Evolutionary conservation across 1,284 basidiomycete genomes (phyloP).

Genomic region (Megacollybia platyphylla): DNA sequence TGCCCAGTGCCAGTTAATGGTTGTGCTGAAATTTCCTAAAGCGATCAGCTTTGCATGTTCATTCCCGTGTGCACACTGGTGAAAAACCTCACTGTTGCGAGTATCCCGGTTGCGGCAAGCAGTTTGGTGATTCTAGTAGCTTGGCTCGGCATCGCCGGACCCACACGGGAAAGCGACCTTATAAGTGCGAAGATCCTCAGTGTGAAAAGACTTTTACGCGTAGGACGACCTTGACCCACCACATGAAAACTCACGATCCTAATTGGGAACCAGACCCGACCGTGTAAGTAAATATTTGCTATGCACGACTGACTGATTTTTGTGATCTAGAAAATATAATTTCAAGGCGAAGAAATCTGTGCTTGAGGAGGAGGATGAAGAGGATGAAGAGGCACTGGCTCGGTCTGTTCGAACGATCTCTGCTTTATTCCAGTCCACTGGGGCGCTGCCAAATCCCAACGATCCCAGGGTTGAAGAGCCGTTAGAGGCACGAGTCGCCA

Average conservation of each 20-base stretch:
- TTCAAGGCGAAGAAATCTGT: constrained; percentile 62
- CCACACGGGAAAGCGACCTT: constrained; percentile 74
- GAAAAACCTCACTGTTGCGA: constrained; percentile 84
- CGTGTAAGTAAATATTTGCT: constrained; percentile 34
- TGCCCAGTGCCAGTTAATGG: constrained; percentile 4
- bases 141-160: constrained; percentile 80
- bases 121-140: constrained; percentile 81
- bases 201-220: constrained; percentile 81
- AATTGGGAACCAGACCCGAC: constrained; percentile 71
- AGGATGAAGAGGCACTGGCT: constrained; percentile 39
- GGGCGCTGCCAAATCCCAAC: constrained; percentile 14
- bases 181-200: constrained; percentile 65
- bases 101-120: constrained; percentile 72
- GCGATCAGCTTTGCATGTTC: constrained; percentile 80
- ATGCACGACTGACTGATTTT: constrained; percentile 7
- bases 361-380: constrained; percentile 31
- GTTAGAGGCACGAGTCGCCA: constrained; percentile 49
- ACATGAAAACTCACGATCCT: constrained; percentile 76
- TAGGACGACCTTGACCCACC: constrained; percentile 65
- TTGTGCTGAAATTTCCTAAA: constrained; percentile 16
- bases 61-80: constrained; percentile 78
- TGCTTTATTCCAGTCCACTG: constrained; percentile 42
- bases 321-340: constrained; percentile 46
- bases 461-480: no score
- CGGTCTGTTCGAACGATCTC: constrained; percentile 63